phyloP scores from a whole-genome alignment of 306 rosid genomes.

The Trifolium subterraneum region DNA sequence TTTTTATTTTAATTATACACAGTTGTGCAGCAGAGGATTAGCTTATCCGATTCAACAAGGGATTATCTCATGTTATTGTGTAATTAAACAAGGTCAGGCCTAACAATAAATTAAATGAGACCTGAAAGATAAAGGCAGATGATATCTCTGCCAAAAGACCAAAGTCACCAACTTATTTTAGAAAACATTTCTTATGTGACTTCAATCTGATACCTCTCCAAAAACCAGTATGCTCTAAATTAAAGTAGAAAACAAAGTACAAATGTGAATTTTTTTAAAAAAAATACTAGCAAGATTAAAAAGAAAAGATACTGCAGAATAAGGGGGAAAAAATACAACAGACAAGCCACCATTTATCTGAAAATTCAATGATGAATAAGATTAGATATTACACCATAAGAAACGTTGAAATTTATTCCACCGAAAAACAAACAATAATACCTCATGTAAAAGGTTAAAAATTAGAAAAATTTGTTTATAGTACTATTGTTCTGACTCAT shows the following conservation, averaged over 20 bases:
- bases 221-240: slow-evolving; percentile 3
- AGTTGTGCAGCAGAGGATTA: too few species aligned
- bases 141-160: too few species aligned
- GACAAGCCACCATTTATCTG: slow-evolving; percentile 24
- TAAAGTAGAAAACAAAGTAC: not conserved
- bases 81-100: not conserved
- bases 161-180: too few species aligned
- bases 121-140: too few species aligned
- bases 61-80: too few species aligned
- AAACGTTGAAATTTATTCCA: slow-evolving; percentile 43
- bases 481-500: slow-evolving; percentile 29
- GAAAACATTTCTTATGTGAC: too few species aligned
- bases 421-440: slow-evolving; percentile 25
- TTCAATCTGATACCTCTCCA: too few species aligned
- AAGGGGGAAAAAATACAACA: slow-evolving; percentile 23
- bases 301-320: not conserved
- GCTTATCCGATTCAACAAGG: too few species aligned
- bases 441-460: slow-evolving; percentile 33
- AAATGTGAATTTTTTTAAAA: not conserved
- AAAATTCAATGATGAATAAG: slow-evolving; percentile 18
- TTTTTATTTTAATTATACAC: too few species aligned
- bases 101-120: not conserved
- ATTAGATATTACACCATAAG: slow-evolving; percentile 16
- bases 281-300: not conserved
- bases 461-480: not conserved